Percentiles rank a stretch among this genome's conserved stretches.
Evolutionary conservation across 2,329 filamentous ascomycete species (phyloP).

Genomic region (Calycina herbarum): DNA sequence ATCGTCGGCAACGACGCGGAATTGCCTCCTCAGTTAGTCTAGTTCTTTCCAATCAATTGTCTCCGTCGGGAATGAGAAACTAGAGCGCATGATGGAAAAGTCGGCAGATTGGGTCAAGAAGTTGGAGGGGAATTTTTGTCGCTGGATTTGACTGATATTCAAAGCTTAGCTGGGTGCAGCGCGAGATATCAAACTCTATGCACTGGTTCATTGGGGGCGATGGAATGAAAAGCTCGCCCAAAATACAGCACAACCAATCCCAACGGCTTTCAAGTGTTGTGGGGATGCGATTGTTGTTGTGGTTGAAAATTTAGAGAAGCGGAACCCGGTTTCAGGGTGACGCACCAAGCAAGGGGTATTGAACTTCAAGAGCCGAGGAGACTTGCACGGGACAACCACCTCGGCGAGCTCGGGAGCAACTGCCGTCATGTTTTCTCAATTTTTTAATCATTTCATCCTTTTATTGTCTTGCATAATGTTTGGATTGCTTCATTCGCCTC

Average conservation of each 20-base stretch:
- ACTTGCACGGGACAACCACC: not conserved
- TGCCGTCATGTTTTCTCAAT: not conserved
- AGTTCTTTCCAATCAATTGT: not conserved
- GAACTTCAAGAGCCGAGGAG: too few species aligned
- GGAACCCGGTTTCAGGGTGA: slow-evolving; percentile 1
- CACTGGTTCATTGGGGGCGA: not conserved
- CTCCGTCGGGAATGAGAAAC: not conserved
- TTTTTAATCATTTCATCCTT: not conserved
- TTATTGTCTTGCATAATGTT: not conserved
- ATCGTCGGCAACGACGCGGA: not conserved
- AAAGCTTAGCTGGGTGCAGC: not conserved
- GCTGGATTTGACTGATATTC: not conserved
- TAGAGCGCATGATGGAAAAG: not conserved
- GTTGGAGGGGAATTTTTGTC: not conserved
- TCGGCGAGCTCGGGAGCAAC: not conserved
- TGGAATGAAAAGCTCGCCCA: not conserved
- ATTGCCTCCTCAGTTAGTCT: not conserved
- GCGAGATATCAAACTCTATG: not conserved
- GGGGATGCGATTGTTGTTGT: not conserved
- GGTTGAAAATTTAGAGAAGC: not conserved
- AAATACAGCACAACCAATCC: not conserved
- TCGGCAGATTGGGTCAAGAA: not conserved
- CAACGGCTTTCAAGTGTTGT: not conserved
- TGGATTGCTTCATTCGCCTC: not conserved
- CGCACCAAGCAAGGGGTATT: not conserved